Evolutionary conservation across 148 eudicot species (phyloP).

Genomic region (Vaccinium darrowii): DNA sequence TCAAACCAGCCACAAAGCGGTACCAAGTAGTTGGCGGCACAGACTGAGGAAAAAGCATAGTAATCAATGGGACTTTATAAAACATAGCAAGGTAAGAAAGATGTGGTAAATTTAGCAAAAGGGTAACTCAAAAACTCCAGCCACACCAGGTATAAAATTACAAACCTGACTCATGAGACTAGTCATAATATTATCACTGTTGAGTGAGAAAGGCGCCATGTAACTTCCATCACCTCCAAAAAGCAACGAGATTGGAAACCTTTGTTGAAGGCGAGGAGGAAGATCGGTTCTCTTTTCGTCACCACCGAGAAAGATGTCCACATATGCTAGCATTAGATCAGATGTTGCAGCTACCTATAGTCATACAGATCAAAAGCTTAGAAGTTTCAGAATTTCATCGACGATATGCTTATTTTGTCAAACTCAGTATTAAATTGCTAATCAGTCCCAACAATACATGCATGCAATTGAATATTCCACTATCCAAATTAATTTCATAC

Average conservation of each 20-base stretch:
- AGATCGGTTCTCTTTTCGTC: constrained; percentile 96
- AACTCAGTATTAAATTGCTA: not conserved
- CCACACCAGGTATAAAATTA: not conserved
- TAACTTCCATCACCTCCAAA: constrained; percentile 99
- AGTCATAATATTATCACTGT: constrained; percentile 81
- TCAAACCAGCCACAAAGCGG: constrained; percentile 91
- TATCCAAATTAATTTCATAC: constrained; percentile 7
- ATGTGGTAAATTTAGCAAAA: constrained; percentile 1
- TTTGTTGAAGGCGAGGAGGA: constrained; percentile 84
- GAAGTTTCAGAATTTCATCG: not conserved
- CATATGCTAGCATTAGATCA: constrained; percentile 90
- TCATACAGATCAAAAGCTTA: not conserved
- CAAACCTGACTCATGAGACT: constrained; percentile 98
- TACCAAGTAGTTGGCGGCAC: constrained; percentile 97
- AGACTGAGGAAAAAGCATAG: constrained; percentile 45
- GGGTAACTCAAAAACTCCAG: not conserved
- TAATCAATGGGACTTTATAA: not conserved
- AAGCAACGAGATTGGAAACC: constrained; percentile 78
- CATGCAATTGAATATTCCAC: not conserved
- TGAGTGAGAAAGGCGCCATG: constrained; percentile 88
- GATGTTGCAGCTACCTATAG: constrained; percentile 91
- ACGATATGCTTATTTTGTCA: not conserved
- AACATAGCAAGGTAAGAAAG: constrained; percentile 13
- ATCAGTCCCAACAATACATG: not conserved
- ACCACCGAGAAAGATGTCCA: constrained; percentile 95